These are phyloP conservation scores for Hyphochytrium catenoides DNA, from an alignment of 352 stramenopile species.

Conservation along the genomic window DNA sequence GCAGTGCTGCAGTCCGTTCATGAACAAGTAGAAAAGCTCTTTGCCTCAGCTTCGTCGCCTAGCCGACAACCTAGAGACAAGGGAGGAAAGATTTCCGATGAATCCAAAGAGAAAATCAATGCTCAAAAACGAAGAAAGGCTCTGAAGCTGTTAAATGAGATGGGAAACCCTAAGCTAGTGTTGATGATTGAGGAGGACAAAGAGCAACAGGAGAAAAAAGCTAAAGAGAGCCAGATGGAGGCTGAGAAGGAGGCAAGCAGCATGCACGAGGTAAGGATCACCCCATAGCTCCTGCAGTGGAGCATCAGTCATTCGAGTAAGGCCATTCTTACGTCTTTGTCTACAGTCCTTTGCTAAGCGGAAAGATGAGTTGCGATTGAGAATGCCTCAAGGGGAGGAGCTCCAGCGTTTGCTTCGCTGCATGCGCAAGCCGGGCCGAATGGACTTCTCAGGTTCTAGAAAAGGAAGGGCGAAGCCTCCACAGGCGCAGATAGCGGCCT, in stretches of 20 bases:
- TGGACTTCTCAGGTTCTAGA: constrained; percentile 43
- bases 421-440: constrained; percentile 18
- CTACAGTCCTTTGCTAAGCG: constrained; percentile 16
- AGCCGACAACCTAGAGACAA: constrained; percentile 5
- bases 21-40: constrained; percentile 19
- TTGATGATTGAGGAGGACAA: constrained; percentile 31
- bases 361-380: constrained; percentile 44
- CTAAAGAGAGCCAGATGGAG: constrained; percentile 28
- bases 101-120: neutral
- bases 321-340: neutral
- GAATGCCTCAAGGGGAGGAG: constrained; percentile 16
- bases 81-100: neutral
- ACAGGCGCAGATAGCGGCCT: constrained; percentile 26
- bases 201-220: constrained; percentile 40
- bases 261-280: neutral
- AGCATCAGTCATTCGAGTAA: no score
- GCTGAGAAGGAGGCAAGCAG: constrained; percentile 1
- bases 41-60: constrained; percentile 8
- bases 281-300: constrained; percentile 33
- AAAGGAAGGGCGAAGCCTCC: constrained; percentile 30
- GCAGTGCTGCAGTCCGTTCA: constrained; percentile 42
- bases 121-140: constrained; percentile 13
- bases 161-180: constrained; percentile 41
- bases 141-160: constrained; percentile 22
- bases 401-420: neutral